A percentile compares a stretch with the other conserved stretches of the same genome.
Conservation (phyloP, 768 basidiomycete species). For the Pisolithus sp. region DNA sequence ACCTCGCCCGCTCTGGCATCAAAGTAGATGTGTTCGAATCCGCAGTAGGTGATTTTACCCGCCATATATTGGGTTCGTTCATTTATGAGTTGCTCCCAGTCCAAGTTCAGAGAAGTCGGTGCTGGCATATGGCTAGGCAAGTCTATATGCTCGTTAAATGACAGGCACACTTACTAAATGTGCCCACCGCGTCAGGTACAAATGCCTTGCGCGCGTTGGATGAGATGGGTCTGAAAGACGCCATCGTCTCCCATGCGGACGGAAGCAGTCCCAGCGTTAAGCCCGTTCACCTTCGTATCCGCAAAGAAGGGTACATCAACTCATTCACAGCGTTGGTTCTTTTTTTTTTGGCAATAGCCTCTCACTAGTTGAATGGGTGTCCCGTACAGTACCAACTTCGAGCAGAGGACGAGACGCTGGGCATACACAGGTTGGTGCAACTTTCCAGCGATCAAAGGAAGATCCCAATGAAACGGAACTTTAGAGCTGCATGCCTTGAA, state of each 20-base stretch:
- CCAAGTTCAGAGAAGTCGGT: slow-evolving; percentile 45
- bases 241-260: slow-evolving; percentile 33
- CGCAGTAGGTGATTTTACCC: slow-evolving; percentile 28
- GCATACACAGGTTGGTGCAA: slow-evolving; percentile 37
- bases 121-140: slow-evolving; percentile 49
- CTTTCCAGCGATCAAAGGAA: neutral
- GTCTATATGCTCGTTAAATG: neutral
- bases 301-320: slow-evolving; percentile 36
- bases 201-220: slow-evolving; percentile 44
- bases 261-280: slow-evolving; percentile 25
- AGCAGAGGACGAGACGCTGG: slow-evolving; percentile 34
- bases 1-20: slow-evolving; percentile 36
- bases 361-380: neutral
- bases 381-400: slow-evolving; percentile 26
- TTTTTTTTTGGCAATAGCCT: too few species aligned
- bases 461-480: neutral
- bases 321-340: slow-evolving; percentile 37
- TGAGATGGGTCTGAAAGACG: slow-evolving; percentile 38
- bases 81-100: slow-evolving; percentile 20
- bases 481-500: slow-evolving; percentile 45
- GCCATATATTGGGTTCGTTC: neutral
- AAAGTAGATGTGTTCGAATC: slow-evolving; percentile 48
- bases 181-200: slow-evolving; percentile 29
- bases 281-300: slow-evolving; percentile 37
- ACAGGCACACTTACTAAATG: neutral